Conservation (phyloP, 2,329 filamentous ascomycete species). For the Epichloe amarillans region DNA sequence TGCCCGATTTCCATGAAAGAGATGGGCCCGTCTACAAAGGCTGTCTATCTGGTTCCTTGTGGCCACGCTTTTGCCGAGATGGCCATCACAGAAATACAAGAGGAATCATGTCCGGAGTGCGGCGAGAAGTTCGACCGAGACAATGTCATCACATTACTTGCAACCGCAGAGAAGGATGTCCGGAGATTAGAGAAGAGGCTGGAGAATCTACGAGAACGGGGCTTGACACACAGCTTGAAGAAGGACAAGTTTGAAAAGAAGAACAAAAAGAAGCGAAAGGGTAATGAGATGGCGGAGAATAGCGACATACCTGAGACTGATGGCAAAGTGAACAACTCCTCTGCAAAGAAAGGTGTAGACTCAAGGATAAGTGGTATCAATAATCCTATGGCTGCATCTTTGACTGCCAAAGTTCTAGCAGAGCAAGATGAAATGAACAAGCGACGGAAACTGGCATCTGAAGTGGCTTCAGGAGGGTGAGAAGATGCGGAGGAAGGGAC, state of each 20-base stretch:
- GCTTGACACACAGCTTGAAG: conserved; percentile 77
- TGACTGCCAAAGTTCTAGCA: conserved; percentile 75
- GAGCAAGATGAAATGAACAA: conserved; percentile 80
- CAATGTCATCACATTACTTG: conserved; percentile 73
- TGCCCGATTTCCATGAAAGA: conserved; percentile 84
- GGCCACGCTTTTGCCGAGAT: conserved; percentile 87
- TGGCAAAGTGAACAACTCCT: conserved; percentile 14
- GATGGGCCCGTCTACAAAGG: conserved; percentile 63
- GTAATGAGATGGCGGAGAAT: conserved; percentile 22
- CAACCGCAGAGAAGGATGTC: conserved; percentile 57
- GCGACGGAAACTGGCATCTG: conserved; percentile 50
- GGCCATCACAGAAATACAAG: conserved; percentile 67
- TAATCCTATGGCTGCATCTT: conserved; percentile 69
- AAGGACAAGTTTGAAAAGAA: conserved; percentile 55
- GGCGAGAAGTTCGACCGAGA: conserved; percentile 57
- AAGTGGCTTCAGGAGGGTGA: conserved; percentile 2
- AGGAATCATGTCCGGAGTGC: conserved; percentile 56
- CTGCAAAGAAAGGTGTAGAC: conserved; percentile 19
- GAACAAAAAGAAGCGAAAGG: conserved; percentile 49
- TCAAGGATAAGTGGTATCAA: conserved; percentile 55
- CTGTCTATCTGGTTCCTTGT: conserved; percentile 86
- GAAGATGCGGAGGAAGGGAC: conserved; percentile 1
- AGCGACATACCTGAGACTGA: conserved; percentile 37
- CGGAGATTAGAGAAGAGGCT: conserved; percentile 51
- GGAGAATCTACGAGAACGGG: conserved; percentile 54